These are phyloP conservation scores for Plantago rigida DNA, from an alignment of 305 asterid genomes.

Conservation along the genomic window DNA sequence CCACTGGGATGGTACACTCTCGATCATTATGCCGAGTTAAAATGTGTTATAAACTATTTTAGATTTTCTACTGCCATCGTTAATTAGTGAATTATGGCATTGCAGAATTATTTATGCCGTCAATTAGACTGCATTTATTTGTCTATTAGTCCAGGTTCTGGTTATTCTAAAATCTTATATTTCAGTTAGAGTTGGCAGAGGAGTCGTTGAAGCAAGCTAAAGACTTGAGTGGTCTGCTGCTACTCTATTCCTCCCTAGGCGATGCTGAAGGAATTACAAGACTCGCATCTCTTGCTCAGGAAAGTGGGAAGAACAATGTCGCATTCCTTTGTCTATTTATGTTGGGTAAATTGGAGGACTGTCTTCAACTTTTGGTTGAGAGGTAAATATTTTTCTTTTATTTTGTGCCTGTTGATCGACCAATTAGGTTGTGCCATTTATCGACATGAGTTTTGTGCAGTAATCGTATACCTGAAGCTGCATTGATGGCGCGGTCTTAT, in stretches of 20 bases:
- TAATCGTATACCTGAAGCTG: slow-evolving; percentile 99
- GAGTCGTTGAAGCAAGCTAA: slow-evolving; percentile 79
- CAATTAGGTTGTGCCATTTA: slow-evolving; percentile 19
- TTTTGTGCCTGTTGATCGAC: slow-evolving; percentile 21
- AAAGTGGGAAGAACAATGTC: slow-evolving; percentile 79
- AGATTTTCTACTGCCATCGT: neutral
- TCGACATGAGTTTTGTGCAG: slow-evolving; percentile 38
- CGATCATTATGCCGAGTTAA: slow-evolving; percentile 16
- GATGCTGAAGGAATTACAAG: slow-evolving; percentile 63
- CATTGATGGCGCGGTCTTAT: slow-evolving; percentile 98
- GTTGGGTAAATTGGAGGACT: slow-evolving; percentile 78
- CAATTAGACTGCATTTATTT: neutral
- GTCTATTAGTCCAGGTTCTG: slow-evolving; percentile 9
- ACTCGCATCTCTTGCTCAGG: slow-evolving; percentile 64
- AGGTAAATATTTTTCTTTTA: slow-evolving; percentile 36
- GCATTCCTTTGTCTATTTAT: slow-evolving; percentile 70
- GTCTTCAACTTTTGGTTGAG: slow-evolving; percentile 71
- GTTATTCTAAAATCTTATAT: slow-evolving; percentile 16
- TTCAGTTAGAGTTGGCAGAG: slow-evolving; percentile 88
- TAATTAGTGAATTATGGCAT: slow-evolving; percentile 3
- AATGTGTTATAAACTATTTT: neutral
- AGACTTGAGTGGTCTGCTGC: slow-evolving; percentile 78
- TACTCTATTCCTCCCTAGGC: slow-evolving; percentile 76
- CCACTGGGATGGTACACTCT: slow-evolving; percentile 75
- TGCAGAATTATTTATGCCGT: neutral